Conservation (phyloP, 139 green algal species). For the Mesostigma viride region DNA sequence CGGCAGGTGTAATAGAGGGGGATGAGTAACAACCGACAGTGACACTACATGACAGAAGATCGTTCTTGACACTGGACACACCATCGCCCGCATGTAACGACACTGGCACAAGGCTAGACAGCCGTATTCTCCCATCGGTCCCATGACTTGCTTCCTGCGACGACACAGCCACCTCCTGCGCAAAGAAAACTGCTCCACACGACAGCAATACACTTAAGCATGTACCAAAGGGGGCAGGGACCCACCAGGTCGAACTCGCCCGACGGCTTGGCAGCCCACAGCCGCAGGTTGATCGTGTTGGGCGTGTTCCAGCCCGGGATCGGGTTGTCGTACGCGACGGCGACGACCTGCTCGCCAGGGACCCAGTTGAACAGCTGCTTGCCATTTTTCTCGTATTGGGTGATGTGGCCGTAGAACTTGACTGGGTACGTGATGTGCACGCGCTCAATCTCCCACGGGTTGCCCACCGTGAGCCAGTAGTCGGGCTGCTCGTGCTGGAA, state of each 20-base stretch:
- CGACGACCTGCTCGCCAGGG: slow-evolving; percentile 42
- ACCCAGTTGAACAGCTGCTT: slow-evolving; percentile 42
- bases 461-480: slow-evolving; percentile 50
- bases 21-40: too few species aligned
- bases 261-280: slow-evolving; percentile 83
- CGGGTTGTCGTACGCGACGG: slow-evolving; percentile 76
- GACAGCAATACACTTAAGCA: background rate
- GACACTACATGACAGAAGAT: too few species aligned
- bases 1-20: too few species aligned
- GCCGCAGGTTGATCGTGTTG: slow-evolving; percentile 88
- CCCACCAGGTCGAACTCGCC: slow-evolving; percentile 84
- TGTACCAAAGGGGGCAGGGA: too few species aligned
- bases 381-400: slow-evolving; percentile 26
- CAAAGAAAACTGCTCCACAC: background rate
- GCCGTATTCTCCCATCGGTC: too few species aligned
- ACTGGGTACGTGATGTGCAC: slow-evolving; percentile 48
- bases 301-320: slow-evolving; percentile 86
- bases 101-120: too few species aligned
- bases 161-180: background rate
- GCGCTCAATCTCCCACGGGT: slow-evolving; percentile 70
- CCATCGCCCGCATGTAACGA: too few species aligned
- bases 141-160: too few species aligned
- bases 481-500: slow-evolving; percentile 45
- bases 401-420: slow-evolving; percentile 57
- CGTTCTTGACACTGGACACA: too few species aligned